A percentile compares a stretch with the other conserved stretches of the same genome.
phyloP scores from a whole-genome alignment of 345 rosid genomes.

The Lumnitzera littorea region DNA sequence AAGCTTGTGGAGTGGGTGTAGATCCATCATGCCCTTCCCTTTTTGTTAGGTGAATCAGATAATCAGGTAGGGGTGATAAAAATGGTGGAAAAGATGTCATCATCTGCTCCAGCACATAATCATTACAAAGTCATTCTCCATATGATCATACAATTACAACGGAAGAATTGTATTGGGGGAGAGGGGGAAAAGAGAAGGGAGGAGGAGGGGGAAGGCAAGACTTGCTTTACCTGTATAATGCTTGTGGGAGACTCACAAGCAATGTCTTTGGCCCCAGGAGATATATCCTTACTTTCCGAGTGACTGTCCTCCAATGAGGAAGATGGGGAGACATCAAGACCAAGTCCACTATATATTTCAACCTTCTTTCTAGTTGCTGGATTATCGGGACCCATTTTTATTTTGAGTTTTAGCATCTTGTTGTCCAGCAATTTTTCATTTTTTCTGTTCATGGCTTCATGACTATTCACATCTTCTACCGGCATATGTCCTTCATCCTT shows the following conservation, averaged over 20 bases:
- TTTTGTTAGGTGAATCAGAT: slow-evolving; percentile 42
- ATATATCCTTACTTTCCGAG: slow-evolving; percentile 62
- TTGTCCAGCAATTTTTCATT: slow-evolving; percentile 38
- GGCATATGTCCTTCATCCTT: slow-evolving; percentile 33
- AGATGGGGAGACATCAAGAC: slow-evolving; percentile 69
- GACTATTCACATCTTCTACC: slow-evolving; percentile 32
- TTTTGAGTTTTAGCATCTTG: slow-evolving; percentile 63
- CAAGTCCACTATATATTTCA: slow-evolving; percentile 60
- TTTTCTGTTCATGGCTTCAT: slow-evolving; percentile 28
- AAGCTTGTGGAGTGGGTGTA: slow-evolving; percentile 15
- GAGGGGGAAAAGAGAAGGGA: slow-evolving; percentile 12
- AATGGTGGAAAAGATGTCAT: slow-evolving; percentile 66
- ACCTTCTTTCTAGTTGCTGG: slow-evolving; percentile 56
- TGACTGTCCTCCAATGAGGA: slow-evolving; percentile 64
- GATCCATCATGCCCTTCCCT: slow-evolving; percentile 25
- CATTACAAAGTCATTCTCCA: slow-evolving; percentile 7
- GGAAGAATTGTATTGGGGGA: not conserved
- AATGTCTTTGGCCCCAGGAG: slow-evolving; percentile 34
- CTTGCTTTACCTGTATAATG: slow-evolving; percentile 55
- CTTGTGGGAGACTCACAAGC: slow-evolving; percentile 51
- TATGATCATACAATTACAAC: slow-evolving; percentile 14
- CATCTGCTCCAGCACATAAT: slow-evolving; percentile 44
- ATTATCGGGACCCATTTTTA: slow-evolving; percentile 77
- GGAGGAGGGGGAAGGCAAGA: slow-evolving; percentile 14
- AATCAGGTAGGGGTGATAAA: slow-evolving; percentile 79